Conservation (phyloP, 2,329 filamentous ascomycete genomes). For the Clonostachys solani region DNA sequence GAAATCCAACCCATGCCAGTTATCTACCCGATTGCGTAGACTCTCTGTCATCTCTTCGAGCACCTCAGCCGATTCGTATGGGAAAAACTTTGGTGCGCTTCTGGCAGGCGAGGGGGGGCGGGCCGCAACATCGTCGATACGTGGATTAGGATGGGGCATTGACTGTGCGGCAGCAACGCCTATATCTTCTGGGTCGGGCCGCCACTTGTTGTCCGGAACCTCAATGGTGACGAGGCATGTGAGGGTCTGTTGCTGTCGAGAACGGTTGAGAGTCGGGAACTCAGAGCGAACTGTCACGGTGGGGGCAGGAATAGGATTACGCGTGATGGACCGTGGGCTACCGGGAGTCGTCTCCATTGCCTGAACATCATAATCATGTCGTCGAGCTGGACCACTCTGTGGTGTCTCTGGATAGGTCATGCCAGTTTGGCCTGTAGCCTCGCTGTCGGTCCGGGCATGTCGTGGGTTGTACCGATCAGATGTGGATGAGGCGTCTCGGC, state of each 20-base stretch:
- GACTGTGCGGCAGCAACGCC: constrained; percentile 41
- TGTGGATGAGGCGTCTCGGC: constrained; percentile 34
- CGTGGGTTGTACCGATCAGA: constrained; percentile 40
- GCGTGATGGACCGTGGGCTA: constrained; percentile 66
- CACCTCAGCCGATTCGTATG: constrained; percentile 71
- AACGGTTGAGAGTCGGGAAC: constrained; percentile 89
- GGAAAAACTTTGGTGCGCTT: constrained; percentile 56
- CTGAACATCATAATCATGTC: constrained; percentile 93
- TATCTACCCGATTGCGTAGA: constrained; percentile 83
- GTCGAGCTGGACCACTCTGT: constrained; percentile 63
- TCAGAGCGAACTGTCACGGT: constrained; percentile 94
- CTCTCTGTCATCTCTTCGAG: constrained; percentile 84
- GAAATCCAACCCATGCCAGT: constrained; percentile 97
- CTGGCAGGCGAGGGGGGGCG: constrained; percentile 56
- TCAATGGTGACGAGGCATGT: constrained; percentile 94
- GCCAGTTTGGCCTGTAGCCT: constrained; percentile 66
- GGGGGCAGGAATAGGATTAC: constrained; percentile 86
- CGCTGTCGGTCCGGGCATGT: constrained; percentile 77
- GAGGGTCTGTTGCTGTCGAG: constrained; percentile 88
- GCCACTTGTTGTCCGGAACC: constrained; percentile 89
- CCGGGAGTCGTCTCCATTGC: constrained; percentile 86
- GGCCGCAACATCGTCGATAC: constrained; percentile 50
- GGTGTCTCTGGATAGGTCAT: constrained; percentile 73
- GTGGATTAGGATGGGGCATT: constrained; percentile 15
- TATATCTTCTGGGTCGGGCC: constrained; percentile 77